Base-by-base conservation (phyloP, 2,329 filamentous ascomycete species). In the Diplodia intermedia region DNA sequence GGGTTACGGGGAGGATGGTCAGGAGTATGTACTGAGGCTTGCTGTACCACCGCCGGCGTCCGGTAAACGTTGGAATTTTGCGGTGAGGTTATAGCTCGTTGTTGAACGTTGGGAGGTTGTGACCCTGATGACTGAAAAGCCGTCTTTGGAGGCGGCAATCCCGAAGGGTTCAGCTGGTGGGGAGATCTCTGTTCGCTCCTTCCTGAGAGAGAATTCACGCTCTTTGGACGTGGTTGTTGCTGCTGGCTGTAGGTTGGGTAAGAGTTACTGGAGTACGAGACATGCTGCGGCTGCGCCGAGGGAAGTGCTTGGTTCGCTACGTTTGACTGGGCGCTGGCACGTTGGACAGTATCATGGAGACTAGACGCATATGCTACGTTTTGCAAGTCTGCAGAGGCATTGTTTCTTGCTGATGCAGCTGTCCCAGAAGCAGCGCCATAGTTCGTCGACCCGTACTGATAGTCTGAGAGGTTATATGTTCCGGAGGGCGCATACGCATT, bases 351-450 rank as follows among this genome's bases (percentile, higher is more conserved):
- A 20, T 57, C 52, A 23, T 52, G 66, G 7, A 68, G 50, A 14
- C 50, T 52, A 14, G 66, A 68, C 8, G 57, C 57, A 50, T 68
- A 68, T 29, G 66, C 66, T 55, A 68, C 12, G 26, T 68, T 62
- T 31, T 68, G 57, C 12, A 68, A n/a, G 14, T 68, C 66, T 53
- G 57, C 15, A 33, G 57, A 63, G 4, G 26, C n/a, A 20, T 52
- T 31, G 14, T 65, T 68, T 11, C 66, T 60, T 15, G 52, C 26
- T 31, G 40, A n/a, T 12, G 18, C 56, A 29, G 49, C n/a, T 8
- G 56, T 36, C 15, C 49, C 38, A 11, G 26, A 54, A 40, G 38
- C 31, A 5, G 52, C 29, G 38, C 57, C 66, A 50, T 68, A 68
- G n/a, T 47, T 55, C 14, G 66, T 47, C 18, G 66, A 23, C 14